Evolutionary conservation across 495 filamentous ascomycete genomes (phyloP), one percentile per base, ranked within the genome.

Genomic region (Tuber magnatum): DNA sequence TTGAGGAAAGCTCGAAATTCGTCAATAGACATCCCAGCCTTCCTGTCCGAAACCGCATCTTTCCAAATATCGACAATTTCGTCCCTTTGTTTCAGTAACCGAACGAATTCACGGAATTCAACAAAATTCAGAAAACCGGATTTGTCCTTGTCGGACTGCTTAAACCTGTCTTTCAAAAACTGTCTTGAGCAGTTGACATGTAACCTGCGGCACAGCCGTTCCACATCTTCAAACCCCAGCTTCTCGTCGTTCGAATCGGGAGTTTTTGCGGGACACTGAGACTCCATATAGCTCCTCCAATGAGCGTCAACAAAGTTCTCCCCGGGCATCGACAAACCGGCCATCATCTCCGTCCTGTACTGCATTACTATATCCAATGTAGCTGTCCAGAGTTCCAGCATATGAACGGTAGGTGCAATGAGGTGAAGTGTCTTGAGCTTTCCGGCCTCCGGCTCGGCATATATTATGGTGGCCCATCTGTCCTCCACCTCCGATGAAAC

Each of bases 381-480:
- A 22, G 89, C 88, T 22, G 90, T 92, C 95, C 94, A 97, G 12
- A 91, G 85, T 16, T 89, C 85, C 79, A 96, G 92, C 22, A 88
- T 86, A 72, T 88, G 85, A 71, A 90, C 87, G 68, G 88, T 88
- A 6, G 89, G 90, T 43, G 94, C 91, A 76, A 97, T 90, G 35
- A 99, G 85, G 81, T 99, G 93, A 75, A 88, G 80, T 3, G 78
- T 73, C 76, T 93, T 88, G 41, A 92, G 91, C 83, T 93, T 96
- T 65, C 90, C 86, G 0, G 89, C 85, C 41, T 91, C 88, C 20
- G 87, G 87, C 69, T 92, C 88, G 7, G 88, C 86, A 82, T 97
- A 96, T 68, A 96, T 87, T 76, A 99, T 92, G 41, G 95, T 95
- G 79, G 97, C 92, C 90, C 94, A 97, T 35, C 89, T 87, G 41